These are phyloP conservation scores for Verticillium nubilum DNA, from an alignment of 2,329 filamentous ascomycete species.

Conservation along the genomic window DNA sequence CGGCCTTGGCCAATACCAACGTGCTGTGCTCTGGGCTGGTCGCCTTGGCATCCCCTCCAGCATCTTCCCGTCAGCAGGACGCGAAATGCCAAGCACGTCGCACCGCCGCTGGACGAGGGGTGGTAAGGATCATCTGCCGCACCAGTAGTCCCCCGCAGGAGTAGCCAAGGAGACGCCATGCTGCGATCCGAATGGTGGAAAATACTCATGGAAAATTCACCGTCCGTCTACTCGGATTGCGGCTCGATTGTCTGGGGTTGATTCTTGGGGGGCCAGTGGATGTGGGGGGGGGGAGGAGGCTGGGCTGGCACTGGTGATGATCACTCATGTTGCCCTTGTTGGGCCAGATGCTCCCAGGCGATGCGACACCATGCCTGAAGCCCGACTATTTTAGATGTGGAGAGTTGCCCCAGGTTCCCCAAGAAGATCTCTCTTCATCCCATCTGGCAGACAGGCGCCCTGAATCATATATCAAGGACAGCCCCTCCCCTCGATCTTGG, in stretches of 20 bases:
- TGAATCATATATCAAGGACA: not conserved
- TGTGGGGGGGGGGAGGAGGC: slow-evolving; percentile 3
- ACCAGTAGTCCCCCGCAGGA: not conserved
- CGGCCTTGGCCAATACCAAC: not conserved
- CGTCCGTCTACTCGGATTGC: slow-evolving; percentile 12
- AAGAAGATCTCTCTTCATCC: not conserved
- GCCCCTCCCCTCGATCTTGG: not conserved
- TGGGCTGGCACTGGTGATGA: not conserved
- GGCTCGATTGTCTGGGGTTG: slow-evolving; percentile 8
- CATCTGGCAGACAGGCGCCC: not conserved
- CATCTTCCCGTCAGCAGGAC: not conserved
- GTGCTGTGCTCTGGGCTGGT: not conserved
- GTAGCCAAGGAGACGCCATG: not conserved
- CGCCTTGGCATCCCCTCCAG: not conserved
- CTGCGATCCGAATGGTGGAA: slow-evolving; percentile 12
- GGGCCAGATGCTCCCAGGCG: not conserved
- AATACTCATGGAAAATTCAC: slow-evolving; percentile 11
- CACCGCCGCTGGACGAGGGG: not conserved
- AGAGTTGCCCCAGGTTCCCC: not conserved
- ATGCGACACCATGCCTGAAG: slow-evolving; percentile 1
- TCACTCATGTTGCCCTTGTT: not conserved
- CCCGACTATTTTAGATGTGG: not conserved
- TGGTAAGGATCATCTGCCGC: not conserved
- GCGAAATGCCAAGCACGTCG: not conserved
- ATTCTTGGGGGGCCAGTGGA: not conserved